phyloP scores from a whole-genome alignment of 179 eudicot genomes.

The Silene vulgaris region DNA sequence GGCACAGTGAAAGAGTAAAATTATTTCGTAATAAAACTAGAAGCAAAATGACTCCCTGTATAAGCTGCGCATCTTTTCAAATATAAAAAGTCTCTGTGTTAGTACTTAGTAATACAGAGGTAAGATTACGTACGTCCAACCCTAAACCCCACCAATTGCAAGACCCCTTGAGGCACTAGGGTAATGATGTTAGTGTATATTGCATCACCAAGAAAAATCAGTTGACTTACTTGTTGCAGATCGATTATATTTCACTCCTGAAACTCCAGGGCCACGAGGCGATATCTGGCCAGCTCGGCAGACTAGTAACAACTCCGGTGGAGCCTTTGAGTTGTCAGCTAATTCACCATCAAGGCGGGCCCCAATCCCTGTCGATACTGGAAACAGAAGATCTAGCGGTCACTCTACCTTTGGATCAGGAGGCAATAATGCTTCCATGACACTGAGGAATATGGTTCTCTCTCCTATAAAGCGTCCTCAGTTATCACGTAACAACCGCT shows the following conservation, averaged over 20 bases:
- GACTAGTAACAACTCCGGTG: conserved; percentile 59
- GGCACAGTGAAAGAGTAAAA: no score
- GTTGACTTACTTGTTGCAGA: conserved; percentile 86
- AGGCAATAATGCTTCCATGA: conserved; percentile 61
- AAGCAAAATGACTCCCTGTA: neutral
- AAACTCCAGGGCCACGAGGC: conserved; percentile 93
- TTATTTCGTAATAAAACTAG: neutral
- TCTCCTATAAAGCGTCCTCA: conserved; percentile 90
- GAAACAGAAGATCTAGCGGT: conserved; percentile 49
- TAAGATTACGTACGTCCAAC: no score
- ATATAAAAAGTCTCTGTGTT: no score
- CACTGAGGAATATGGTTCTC: conserved; percentile 68
- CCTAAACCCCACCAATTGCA: neutral
- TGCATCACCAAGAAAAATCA: conserved; percentile 43
- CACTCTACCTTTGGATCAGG: conserved; percentile 55
- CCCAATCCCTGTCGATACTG: conserved; percentile 37
- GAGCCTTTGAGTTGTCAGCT: conserved; percentile 57
- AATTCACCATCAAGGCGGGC: conserved; percentile 71
- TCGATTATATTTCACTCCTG: conserved; percentile 79
- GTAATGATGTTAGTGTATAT: neutral
- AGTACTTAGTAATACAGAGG: no score
- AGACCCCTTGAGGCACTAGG: neutral
- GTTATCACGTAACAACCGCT: conserved; percentile 60
- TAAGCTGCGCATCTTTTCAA: conserved; percentile 6
- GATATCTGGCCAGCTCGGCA: conserved; percentile 84